phyloP scores from a whole-genome alignment of 352 stramenopile genomes.

The Phytophthora podocarpi region DNA sequence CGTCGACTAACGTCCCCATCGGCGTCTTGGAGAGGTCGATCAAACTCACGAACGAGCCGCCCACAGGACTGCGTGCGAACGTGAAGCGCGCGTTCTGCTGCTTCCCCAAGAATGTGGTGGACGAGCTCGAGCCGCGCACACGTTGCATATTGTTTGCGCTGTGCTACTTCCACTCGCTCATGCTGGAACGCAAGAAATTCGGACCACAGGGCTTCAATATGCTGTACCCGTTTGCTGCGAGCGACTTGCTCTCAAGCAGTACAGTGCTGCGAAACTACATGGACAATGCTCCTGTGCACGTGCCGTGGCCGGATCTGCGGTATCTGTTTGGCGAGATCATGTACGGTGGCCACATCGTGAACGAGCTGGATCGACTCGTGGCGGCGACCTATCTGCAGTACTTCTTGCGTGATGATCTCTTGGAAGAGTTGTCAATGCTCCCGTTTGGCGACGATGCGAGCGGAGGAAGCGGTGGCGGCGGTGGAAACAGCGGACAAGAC shows the following conservation, averaged over 20 bases:
- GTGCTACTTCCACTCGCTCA: constrained; percentile 93
- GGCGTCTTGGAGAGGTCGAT: constrained; percentile 89
- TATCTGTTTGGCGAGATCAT: constrained; percentile 92
- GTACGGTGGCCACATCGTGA: constrained; percentile 90
- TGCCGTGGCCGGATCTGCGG: constrained; percentile 91
- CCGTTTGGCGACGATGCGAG: constrained; percentile 77
- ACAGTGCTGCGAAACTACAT: constrained; percentile 92
- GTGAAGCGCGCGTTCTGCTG: constrained; percentile 87
- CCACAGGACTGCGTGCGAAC: constrained; percentile 88
- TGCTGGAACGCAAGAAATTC: constrained; percentile 94
- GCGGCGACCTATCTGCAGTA: constrained; percentile 86
- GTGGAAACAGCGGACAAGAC: constrained; percentile 24
- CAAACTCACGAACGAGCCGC: constrained; percentile 90
- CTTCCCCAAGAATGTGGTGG: constrained; percentile 75
- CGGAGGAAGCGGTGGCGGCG: constrained; percentile 23
- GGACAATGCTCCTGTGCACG: constrained; percentile 87
- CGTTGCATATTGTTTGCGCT: constrained; percentile 90
- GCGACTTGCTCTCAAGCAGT: constrained; percentile 84
- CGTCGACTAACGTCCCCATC: constrained; percentile 85
- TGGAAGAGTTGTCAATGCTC: constrained; percentile 91
- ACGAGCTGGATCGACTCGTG: constrained; percentile 83
- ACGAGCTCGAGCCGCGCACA: constrained; percentile 85
- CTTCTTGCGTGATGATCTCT: constrained; percentile 87
- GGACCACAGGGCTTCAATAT: constrained; percentile 91
- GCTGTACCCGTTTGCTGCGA: constrained; percentile 89